Percentiles rank a stretch among this genome's conserved stretches.
Evolutionary conservation across 441 rosid species (phyloP).

Genomic region (Jatropha podagrica): DNA sequence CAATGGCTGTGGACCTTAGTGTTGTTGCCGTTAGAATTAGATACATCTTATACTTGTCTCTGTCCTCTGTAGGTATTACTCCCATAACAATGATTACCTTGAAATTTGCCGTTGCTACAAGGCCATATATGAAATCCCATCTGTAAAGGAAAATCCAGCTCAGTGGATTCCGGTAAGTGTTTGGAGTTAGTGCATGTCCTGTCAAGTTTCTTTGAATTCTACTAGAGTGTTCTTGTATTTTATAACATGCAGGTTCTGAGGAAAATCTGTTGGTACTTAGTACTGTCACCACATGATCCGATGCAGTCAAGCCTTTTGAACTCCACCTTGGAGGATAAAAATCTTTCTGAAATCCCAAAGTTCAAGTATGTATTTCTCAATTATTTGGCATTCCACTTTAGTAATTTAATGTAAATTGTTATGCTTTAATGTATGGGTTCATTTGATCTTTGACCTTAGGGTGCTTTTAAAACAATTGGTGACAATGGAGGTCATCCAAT

Average conservation of each 20-base stretch:
- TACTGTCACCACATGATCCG: conserved; percentile 84
- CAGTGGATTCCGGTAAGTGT: conserved; percentile 76
- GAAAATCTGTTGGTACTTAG: conserved; percentile 93
- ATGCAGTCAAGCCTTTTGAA: conserved; percentile 96
- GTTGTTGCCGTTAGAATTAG: not conserved
- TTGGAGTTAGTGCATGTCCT: conserved; percentile 12
- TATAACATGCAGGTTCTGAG: conserved; percentile 58
- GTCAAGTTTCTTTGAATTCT: not conserved
- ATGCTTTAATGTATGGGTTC: not conserved
- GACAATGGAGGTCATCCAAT: conserved; percentile 95
- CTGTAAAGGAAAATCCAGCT: conserved; percentile 69
- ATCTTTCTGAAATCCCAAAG: conserved; percentile 75
- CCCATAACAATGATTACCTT: conserved; percentile 83
- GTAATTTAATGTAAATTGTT: not conserved
- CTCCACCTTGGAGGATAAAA: conserved; percentile 85
- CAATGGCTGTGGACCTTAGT: not conserved
- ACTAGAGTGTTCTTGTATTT: conserved; percentile 18
- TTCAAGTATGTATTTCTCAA: conserved; percentile 53
- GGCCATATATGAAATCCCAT: conserved; percentile 89
- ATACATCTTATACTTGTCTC: not conserved
- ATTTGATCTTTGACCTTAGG: conserved; percentile 37
- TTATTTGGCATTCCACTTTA: not conserved
- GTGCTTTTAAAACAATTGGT: conserved; percentile 86
- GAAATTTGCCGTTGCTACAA: conserved; percentile 96
- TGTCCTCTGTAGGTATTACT: conserved; percentile 62